Conservation (phyloP, 2,329 filamentous ascomycete genomes). For the Ophiognomonia clavigignenti-juglandacearum region DNA sequence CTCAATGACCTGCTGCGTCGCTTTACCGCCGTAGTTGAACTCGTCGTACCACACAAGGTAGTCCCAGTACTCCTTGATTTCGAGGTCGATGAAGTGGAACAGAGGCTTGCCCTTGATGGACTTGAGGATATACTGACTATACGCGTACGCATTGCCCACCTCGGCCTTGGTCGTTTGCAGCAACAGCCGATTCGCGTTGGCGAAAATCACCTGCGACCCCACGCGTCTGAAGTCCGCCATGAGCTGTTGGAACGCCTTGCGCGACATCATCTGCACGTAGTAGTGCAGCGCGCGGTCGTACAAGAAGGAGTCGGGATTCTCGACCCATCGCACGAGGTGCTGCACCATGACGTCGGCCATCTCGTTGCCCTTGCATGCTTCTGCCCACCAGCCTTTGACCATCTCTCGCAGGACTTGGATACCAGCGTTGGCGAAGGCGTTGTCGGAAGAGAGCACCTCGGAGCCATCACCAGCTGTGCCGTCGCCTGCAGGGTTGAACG, state of each 20-base stretch:
- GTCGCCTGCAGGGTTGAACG: slow-evolving; percentile 73
- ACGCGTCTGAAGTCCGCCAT: slow-evolving; percentile 96
- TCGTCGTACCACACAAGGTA: slow-evolving; percentile 99
- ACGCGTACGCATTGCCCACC: slow-evolving; percentile 93
- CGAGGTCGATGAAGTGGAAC: slow-evolving; percentile 94
- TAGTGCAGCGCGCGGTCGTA: slow-evolving; percentile 93
- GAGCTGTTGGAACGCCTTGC: slow-evolving; percentile 92
- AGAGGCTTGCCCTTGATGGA: slow-evolving; percentile 93
- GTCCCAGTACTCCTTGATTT: slow-evolving; percentile 99
- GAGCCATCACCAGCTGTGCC: slow-evolving; percentile 56
- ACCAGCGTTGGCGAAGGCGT: slow-evolving; percentile 86
- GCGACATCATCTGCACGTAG: slow-evolving; percentile 98
- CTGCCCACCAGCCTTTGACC: slow-evolving; percentile 98
- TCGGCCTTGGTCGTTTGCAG: slow-evolving; percentile 95
- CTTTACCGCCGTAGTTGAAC: slow-evolving; percentile 97
- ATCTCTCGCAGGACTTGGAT: slow-evolving; percentile 91
- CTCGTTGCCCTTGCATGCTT: slow-evolving; percentile 81
- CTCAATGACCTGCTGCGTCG: slow-evolving; percentile 76
- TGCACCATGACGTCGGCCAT: slow-evolving; percentile 99
- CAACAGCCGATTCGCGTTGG: slow-evolving; percentile 80
- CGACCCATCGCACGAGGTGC: slow-evolving; percentile 95
- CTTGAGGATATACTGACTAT: slow-evolving; percentile 96
- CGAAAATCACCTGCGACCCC: slow-evolving; percentile 93
- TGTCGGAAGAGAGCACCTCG: slow-evolving; percentile 75
- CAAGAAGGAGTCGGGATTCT: slow-evolving; percentile 86